These are phyloP conservation scores for Pilasporangium apinafurcum DNA, from an alignment of 352 stramenopile genomes.

Conservation along the genomic window DNA sequence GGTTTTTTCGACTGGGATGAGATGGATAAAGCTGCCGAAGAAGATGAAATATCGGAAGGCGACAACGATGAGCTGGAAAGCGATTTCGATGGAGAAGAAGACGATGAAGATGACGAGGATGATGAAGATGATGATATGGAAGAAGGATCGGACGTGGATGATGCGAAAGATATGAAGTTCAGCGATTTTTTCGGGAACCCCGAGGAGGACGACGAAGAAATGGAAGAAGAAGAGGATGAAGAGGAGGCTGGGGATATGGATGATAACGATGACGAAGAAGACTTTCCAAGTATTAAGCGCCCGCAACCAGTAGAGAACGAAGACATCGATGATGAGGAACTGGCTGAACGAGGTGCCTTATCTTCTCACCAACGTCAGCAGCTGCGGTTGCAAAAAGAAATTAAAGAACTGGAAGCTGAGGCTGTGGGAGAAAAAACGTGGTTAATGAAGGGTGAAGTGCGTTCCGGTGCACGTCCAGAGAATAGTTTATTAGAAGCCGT, in stretches of 20 bases:
- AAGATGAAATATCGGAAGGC: constrained; percentile 43
- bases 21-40: constrained; percentile 80
- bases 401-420: constrained; percentile 83
- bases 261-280: constrained; percentile 38
- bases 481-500: constrained; percentile 92
- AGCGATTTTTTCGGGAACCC: constrained; percentile 48
- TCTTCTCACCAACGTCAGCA: constrained; percentile 72
- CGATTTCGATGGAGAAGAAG: constrained; percentile 29
- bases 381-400: constrained; percentile 69
- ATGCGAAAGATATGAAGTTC: constrained; percentile 47
- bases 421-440: constrained; percentile 92
- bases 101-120: constrained; percentile 34
- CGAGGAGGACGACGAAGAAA: constrained; percentile 26
- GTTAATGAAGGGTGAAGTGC: constrained; percentile 90
- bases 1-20: constrained; percentile 86
- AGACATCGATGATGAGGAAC: constrained; percentile 53
- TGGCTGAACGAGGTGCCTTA: constrained; percentile 75
- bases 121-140: constrained; percentile 34
- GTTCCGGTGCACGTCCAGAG: constrained; percentile 76
- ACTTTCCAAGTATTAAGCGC: constrained; percentile 51
- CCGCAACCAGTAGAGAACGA: constrained; percentile 48
- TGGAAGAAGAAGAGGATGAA: constrained; percentile 36
- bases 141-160: constrained; percentile 42
- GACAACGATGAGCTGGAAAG: constrained; percentile 20
- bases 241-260: constrained; percentile 34